A percentile compares a stretch with the other conserved stretches of the same genome.
Conservation (phyloP, 1,139 yeast species). For the Lodderomyces theae region DNA sequence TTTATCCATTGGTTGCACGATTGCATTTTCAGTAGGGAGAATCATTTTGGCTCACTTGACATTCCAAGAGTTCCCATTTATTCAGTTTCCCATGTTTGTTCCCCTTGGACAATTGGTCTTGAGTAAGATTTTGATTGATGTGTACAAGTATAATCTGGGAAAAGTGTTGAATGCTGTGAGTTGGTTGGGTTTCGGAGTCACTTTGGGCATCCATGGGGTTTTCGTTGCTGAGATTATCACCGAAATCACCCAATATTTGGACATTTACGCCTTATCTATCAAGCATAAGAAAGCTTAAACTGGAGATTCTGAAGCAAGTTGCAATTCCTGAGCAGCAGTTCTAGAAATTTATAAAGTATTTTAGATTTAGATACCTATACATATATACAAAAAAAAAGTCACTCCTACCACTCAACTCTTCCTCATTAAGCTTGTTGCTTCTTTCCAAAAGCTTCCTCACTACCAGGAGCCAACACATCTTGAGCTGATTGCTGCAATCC, state of each 20-base stretch:
- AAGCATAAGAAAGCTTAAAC: conserved; percentile 61
- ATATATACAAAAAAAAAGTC: not conserved
- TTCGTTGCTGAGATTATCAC: conserved; percentile 79
- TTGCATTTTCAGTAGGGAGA: conserved; percentile 86
- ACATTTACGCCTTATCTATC: conserved; percentile 80
- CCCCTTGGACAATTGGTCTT: conserved; percentile 57
- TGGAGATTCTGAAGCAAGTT: not conserved
- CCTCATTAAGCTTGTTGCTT: conserved; percentile 3
- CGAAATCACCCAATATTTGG: conserved; percentile 80
- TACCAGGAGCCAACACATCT: conserved; percentile 78
- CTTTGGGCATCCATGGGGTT: conserved; percentile 73
- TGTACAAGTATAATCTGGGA: conserved; percentile 39
- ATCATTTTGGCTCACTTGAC: conserved; percentile 89
- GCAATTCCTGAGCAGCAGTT: not conserved
- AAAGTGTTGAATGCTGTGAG: conserved; percentile 47
- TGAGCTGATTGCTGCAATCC: conserved; percentile 82
- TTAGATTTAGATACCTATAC: not conserved
- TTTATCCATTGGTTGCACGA: conserved; percentile 66
- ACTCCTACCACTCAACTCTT: not conserved
- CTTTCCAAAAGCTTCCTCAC: conserved; percentile 50
- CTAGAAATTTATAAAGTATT: not conserved
- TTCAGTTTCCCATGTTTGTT: conserved; percentile 66
- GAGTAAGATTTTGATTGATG: conserved; percentile 35
- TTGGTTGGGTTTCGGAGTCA: conserved; percentile 74
- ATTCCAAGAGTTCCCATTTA: conserved; percentile 67